A percentile compares a stretch with the other conserved stretches of the same genome.
Evolutionary conservation across 2,329 filamentous ascomycete genomes (phyloP).

Genomic region (Fusarium lateritium): DNA sequence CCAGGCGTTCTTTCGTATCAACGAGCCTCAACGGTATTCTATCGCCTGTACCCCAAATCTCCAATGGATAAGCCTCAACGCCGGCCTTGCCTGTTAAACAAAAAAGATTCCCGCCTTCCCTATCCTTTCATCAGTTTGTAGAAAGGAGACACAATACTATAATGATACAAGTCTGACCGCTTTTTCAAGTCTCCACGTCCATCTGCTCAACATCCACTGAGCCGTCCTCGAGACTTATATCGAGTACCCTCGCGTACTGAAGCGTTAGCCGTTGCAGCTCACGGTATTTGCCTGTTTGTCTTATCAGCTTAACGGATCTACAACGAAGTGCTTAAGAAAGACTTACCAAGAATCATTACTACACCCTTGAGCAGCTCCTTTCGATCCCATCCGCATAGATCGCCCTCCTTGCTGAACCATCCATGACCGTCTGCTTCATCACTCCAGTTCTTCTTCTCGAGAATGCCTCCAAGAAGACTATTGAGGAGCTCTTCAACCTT

Average conservation of each 20-base stretch:
- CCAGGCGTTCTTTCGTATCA: conserved; percentile 34
- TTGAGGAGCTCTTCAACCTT: conserved; percentile 96
- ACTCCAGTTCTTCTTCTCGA: conserved; percentile 68
- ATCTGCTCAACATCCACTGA: conserved; percentile 61
- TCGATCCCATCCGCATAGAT: conserved; percentile 91
- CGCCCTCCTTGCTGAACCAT: conserved; percentile 77
- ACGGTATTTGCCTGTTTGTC: conserved; percentile 84
- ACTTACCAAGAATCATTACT: conserved; percentile 90
- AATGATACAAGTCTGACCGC: conserved; percentile 40
- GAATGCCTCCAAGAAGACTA: conserved; percentile 81
- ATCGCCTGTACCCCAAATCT: conserved; percentile 28
- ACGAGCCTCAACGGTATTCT: conserved; percentile 37
- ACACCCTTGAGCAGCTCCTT: conserved; percentile 91
- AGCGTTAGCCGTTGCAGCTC: conserved; percentile 96
- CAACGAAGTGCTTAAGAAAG: neutral
- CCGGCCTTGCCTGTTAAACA: conserved; percentile 31
- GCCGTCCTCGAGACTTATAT: conserved; percentile 68
- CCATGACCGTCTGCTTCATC: conserved; percentile 61
- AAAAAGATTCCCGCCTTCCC: conserved; percentile 19
- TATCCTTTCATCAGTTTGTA: neutral
- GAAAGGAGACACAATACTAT: conserved; percentile 17
- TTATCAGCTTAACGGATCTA: conserved; percentile 52
- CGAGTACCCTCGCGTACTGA: conserved; percentile 89
- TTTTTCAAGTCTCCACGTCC: conserved; percentile 57
- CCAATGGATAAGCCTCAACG: conserved; percentile 36